phyloP scores from a whole-genome alignment of 257 asterid genomes.

The Gentiana macrophylla region DNA sequence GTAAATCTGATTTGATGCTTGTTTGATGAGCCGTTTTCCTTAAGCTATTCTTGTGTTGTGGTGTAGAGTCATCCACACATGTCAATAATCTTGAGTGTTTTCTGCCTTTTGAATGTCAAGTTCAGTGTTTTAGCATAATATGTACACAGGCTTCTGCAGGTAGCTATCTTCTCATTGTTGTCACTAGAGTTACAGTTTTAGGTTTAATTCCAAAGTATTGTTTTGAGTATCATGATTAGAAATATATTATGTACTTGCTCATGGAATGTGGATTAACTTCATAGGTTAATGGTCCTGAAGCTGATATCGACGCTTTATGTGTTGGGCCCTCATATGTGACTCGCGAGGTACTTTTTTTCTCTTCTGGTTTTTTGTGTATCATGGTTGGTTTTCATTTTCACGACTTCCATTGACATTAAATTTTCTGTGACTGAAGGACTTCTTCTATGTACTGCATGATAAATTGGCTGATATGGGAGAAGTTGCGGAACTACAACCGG shows the following conservation, averaged over 20 bases:
- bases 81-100: no score
- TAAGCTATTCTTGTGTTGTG: no score
- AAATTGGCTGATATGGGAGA: slow-evolving; percentile 64
- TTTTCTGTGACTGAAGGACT: slow-evolving; percentile 54
- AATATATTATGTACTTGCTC: not conserved
- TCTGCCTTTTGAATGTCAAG: no score
- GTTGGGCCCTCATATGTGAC: slow-evolving; percentile 35
- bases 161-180: no score
- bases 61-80: no score
- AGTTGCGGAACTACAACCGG: slow-evolving; percentile 86
- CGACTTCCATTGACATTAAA: slow-evolving; percentile 3
- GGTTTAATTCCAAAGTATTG: no score
- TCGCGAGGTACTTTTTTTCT: slow-evolving; percentile 21
- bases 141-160: no score
- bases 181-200: no score
- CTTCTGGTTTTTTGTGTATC: not conserved
- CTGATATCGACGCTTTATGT: slow-evolving; percentile 34
- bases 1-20: no score
- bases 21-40: no score
- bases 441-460: slow-evolving; percentile 66
- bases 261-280: not conserved
- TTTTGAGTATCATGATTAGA: no score
- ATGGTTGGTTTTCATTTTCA: not conserved
- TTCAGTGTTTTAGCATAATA: no score
- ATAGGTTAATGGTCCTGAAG: slow-evolving; percentile 36